A percentile compares a stretch with the other conserved stretches of the same genome.
These are phyloP conservation scores for Malassezia japonica DNA, from an alignment of 1,284 basidiomycete species.

Conservation along the genomic window DNA sequence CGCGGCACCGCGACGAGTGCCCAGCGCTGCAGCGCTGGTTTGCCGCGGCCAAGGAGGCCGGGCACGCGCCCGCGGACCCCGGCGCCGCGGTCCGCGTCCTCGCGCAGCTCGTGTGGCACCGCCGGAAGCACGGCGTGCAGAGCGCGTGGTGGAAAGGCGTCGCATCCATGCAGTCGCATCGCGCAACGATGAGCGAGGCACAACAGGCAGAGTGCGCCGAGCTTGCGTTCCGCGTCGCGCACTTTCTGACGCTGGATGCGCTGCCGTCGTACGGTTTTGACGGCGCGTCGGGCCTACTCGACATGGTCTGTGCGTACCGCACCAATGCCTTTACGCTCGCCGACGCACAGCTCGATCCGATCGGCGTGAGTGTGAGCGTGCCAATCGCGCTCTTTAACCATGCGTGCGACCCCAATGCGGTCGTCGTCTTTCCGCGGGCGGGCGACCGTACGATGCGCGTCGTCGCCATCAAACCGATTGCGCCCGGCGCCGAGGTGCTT, in stretches of 20 bases:
- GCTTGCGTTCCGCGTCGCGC: constrained; percentile 59
- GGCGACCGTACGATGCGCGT: constrained; percentile 54
- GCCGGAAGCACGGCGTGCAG: background rate
- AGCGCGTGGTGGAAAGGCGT: background rate
- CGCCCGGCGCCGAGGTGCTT: constrained; percentile 46
- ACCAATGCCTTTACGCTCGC: constrained; percentile 81
- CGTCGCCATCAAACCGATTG: constrained; percentile 44
- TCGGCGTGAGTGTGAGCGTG: constrained; percentile 73
- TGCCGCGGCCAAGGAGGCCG: background rate
- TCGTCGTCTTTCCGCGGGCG: constrained; percentile 67
- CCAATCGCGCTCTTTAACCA: constrained; percentile 75
- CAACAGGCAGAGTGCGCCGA: constrained; percentile 2
- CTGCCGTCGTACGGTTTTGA: constrained; percentile 57
- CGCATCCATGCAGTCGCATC: constrained; percentile 10
- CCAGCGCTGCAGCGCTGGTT: constrained; percentile 10
- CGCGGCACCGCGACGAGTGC: constrained; percentile 16
- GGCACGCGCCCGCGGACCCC: background rate
- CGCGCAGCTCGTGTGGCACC: constrained; percentile 16
- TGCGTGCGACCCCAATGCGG: constrained; percentile 79
- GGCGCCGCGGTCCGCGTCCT: constrained; percentile 11
- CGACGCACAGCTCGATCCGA: constrained; percentile 52
- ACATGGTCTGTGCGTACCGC: constrained; percentile 63
- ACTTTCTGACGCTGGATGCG: constrained; percentile 48
- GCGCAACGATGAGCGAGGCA: background rate
- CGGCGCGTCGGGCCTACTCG: constrained; percentile 59